Evolutionary conservation across 179 eudicot genomes (phyloP), one percentile per base, ranked within the genome.

Genomic region (Drosera spatulata): DNA sequence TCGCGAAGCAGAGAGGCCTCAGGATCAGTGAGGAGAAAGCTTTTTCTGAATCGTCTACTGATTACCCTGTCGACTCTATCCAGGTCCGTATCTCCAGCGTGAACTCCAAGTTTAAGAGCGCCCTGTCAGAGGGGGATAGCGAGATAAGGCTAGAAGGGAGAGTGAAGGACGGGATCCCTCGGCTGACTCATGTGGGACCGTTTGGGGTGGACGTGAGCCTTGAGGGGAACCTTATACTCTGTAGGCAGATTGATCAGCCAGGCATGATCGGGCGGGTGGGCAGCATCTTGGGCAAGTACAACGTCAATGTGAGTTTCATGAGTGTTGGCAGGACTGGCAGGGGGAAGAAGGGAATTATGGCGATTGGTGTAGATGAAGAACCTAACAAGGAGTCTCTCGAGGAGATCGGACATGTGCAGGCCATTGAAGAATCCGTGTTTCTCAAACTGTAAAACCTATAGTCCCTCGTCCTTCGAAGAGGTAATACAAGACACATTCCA

Each of bases 251-350:
- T 9, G 90, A 88, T 65, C 96, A 85, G 59, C 96, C 96, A 0
- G 96, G 94, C 5, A 78, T 88, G 96, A 88, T 88, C 6, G 94
- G 94, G 1, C 64, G 39, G 4, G 94, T 88, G 33, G 96, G 96
- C 0, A 84, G 71, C 62, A 79, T 85, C 51, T 82, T 82, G 15
- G 90, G 75, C 0, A 79, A 88, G 60, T 57, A 55, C 12, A 88
- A 88, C 56, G 85, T 78, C 62, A 88, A 85, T 62, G 94, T 88
- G 58, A 88, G 78, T 60, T 85, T 83, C 38, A 83, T 85, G 96
- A 88, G 96, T 56, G 96, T 88, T 1, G 90, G 90, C 10, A 81
- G 94, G 68, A 80, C 81, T 3, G 71, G 56, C 3, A 74, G 69
- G 62, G 66, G 83, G 74, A 77, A 67, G 33, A 72, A 78, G 71